Evolutionary conservation across 352 stramenopile species (phyloP).

Genomic region (Phytophthora colocasiae): DNA sequence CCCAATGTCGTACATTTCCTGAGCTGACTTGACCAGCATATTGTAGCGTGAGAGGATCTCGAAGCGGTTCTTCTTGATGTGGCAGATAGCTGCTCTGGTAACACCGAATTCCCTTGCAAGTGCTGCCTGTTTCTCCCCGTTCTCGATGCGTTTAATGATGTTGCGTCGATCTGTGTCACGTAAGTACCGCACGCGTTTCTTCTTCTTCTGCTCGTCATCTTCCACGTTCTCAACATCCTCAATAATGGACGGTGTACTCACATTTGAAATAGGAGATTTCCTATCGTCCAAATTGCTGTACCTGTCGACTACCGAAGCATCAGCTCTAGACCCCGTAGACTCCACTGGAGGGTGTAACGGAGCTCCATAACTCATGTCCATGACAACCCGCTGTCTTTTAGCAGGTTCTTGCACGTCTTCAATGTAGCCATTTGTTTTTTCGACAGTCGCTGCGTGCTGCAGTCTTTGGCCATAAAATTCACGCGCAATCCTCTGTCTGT

Average conservation of each 20-base stretch:
- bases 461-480: constrained; percentile 18
- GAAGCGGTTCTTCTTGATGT: constrained; percentile 83
- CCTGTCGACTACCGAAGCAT: neutral
- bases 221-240: constrained; percentile 13
- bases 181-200: constrained; percentile 65
- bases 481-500: constrained; percentile 17
- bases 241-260: constrained; percentile 7
- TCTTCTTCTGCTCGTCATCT: constrained; percentile 19
- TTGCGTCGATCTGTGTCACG: constrained; percentile 62
- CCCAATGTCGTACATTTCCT: constrained; percentile 49
- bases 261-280: neutral
- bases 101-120: constrained; percentile 75
- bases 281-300: neutral
- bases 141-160: constrained; percentile 76
- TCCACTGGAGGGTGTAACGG: neutral
- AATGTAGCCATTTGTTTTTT: constrained; percentile 1
- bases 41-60: constrained; percentile 79
- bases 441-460: neutral
- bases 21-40: constrained; percentile 56
- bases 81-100: constrained; percentile 71
- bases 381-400: neutral
- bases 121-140: constrained; percentile 68
- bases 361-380: neutral
- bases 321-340: neutral
- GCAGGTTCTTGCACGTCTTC: neutral